Conservation (phyloP, 1,139 yeast species). For the Sporopachydermia cereana region DNA sequence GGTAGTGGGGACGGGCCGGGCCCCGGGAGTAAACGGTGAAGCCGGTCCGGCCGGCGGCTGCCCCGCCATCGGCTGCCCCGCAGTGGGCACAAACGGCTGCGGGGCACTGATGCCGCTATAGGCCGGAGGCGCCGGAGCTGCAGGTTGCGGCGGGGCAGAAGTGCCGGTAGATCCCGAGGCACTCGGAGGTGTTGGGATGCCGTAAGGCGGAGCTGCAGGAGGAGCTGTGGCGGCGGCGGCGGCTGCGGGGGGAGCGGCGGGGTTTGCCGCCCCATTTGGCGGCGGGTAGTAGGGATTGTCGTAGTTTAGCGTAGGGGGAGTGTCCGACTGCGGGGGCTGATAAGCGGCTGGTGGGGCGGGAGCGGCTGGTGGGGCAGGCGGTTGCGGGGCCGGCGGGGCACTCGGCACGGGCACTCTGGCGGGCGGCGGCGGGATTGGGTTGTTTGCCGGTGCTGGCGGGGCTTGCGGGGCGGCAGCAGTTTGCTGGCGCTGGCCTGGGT, state of each 20-base stretch:
- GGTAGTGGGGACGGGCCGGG: neutral
- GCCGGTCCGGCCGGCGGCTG: neutral
- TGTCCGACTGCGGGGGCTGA: conserved; percentile 10
- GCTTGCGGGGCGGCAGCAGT: conserved; percentile 9
- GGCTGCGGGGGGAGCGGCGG: neutral
- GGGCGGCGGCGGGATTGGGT: neutral
- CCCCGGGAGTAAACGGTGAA: neutral
- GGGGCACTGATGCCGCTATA: neutral
- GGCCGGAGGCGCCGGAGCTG: neutral
- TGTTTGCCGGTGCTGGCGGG: conserved; percentile 4
- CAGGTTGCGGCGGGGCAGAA: neutral
- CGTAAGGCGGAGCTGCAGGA: too few species aligned
- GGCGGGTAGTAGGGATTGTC: conserved; percentile 12
- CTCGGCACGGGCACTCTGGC: conserved; percentile 6
- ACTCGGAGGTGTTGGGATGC: neutral
- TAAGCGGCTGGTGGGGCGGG: neutral
- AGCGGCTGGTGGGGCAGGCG: neutral
- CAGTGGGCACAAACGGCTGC: neutral
- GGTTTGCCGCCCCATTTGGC: conserved; percentile 1
- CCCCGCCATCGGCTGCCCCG: neutral
- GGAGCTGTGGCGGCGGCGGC: neutral
- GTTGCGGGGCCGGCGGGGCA: conserved; percentile 6
- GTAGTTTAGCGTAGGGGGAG: conserved; percentile 12
- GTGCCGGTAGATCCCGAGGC: neutral
- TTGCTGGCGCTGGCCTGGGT: conserved; percentile 11